These are phyloP conservation scores for Limtongozyma cylindracea DNA, from an alignment of 805 yeast species.

Conservation along the genomic window DNA sequence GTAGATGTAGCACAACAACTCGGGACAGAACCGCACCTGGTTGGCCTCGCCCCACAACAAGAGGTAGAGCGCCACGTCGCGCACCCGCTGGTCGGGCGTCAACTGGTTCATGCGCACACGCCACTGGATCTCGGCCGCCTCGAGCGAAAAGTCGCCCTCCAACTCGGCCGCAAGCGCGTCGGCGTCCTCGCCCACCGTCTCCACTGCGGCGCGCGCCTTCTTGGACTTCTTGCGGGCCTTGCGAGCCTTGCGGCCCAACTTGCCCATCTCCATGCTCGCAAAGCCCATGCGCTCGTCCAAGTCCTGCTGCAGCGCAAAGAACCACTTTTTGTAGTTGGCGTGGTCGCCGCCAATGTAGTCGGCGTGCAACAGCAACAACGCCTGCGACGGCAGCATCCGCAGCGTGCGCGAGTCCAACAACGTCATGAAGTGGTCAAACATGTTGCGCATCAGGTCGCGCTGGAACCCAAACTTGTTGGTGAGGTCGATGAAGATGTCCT, in stretches of 20 bases:
- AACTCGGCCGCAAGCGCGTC: constrained; percentile 39
- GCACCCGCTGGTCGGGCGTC: constrained; percentile 55
- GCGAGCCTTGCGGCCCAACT: constrained; percentile 54
- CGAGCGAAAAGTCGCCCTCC: constrained; percentile 65
- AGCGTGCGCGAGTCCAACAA: constrained; percentile 64
- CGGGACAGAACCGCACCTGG: constrained; percentile 78
- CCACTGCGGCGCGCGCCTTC: constrained; percentile 46
- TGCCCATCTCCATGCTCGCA: constrained; percentile 58
- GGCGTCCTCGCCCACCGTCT: constrained; percentile 34
- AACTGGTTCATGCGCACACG: constrained; percentile 52
- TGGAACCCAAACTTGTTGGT: constrained; percentile 74
- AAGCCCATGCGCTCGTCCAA: constrained; percentile 69
- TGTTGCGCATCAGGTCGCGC: constrained; percentile 81
- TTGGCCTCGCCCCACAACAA: constrained; percentile 81
- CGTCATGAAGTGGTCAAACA: constrained; percentile 75
- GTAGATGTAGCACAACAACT: constrained; percentile 73
- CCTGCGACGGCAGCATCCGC: constrained; percentile 79
- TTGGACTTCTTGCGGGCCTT: constrained; percentile 63
- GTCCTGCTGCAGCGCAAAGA: constrained; percentile 71
- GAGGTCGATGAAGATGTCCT: constrained; percentile 65
- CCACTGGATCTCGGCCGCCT: constrained; percentile 76
- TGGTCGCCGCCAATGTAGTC: constrained; percentile 77
- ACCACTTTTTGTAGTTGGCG: constrained; percentile 75
- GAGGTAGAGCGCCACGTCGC: constrained; percentile 53
- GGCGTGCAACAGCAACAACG: constrained; percentile 58